A percentile compares a stretch with the other conserved stretches of the same genome.
Evolutionary conservation across 768 basidiomycete species (phyloP).

Genomic region (Phylloporus sp.): DNA sequence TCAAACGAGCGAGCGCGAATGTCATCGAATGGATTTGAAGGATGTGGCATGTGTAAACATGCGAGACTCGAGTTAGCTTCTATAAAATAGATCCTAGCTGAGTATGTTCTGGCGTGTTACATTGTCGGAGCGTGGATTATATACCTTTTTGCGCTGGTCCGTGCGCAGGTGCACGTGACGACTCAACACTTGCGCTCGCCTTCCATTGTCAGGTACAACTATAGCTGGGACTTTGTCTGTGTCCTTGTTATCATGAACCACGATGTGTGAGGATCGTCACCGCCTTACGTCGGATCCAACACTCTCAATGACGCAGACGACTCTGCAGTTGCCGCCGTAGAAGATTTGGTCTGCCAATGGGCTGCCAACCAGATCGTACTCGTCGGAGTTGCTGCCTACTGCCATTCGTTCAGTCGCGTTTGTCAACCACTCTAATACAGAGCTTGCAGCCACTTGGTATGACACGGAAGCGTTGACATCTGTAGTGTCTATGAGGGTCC

Average conservation of each 20-base stretch:
- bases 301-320: conserved; percentile 70
- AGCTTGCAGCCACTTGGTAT: conserved; percentile 46
- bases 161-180: conserved; percentile 28
- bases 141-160: conserved; percentile 33
- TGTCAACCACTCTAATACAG: conserved; percentile 27
- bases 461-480: conserved; percentile 44
- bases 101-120: conserved; percentile 62
- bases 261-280: conserved; percentile 48
- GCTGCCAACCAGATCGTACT: no score
- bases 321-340: conserved; percentile 66
- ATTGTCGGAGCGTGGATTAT: conserved; percentile 22
- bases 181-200: background rate
- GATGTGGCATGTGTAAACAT: conserved; percentile 72
- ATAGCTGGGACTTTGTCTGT: conserved; percentile 51
- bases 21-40: conserved; percentile 72
- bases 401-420: conserved; percentile 59
- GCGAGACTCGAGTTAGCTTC: conserved; percentile 76
- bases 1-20: conserved; percentile 57
- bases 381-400: conserved; percentile 80
- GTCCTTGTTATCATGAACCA: conserved; percentile 69
- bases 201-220: no score
- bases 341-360: conserved; percentile 69
- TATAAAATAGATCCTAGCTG: conserved; percentile 79
- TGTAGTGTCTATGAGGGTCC: conserved; percentile 47
- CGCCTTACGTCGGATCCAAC: conserved; percentile 59